Percentiles rank a stretch among this genome's conserved stretches.
Evolutionary conservation across 495 filamentous ascomycete species (phyloP).

Genomic region (Parmelia sp.): DNA sequence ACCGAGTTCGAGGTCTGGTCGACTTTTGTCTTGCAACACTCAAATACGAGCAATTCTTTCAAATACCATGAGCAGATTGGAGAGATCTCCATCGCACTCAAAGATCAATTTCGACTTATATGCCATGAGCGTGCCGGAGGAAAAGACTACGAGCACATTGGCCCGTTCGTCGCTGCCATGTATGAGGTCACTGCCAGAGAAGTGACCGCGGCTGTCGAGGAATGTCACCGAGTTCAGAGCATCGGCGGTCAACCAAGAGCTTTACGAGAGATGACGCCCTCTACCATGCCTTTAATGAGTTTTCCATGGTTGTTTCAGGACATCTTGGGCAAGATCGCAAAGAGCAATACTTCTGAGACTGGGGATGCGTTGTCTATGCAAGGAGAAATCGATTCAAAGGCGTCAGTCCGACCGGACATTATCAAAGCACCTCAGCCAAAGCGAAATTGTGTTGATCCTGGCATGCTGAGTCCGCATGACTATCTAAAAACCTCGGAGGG

Average conservation of each 20-base stretch:
- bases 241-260: conserved; percentile 34
- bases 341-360: conserved; percentile 16
- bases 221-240: conserved; percentile 35
- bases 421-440: background rate
- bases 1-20: conserved; percentile 93
- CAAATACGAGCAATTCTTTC: conserved; percentile 62
- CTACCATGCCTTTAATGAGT: conserved; percentile 72
- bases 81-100: conserved; percentile 53
- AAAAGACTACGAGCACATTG: conserved; percentile 50
- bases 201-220: conserved; percentile 47
- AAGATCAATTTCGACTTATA: conserved; percentile 56
- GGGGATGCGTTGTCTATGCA: background rate
- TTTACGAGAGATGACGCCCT: conserved; percentile 33
- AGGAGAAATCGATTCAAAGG: background rate
- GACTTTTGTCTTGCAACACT: conserved; percentile 70
- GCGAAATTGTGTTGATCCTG: conserved; percentile 7
- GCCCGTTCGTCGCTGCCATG: conserved; percentile 75
- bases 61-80: conserved; percentile 81
- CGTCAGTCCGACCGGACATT: background rate
- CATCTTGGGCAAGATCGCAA: conserved; percentile 68
- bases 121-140: conserved; percentile 61
- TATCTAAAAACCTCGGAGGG: conserved; percentile 30
- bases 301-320: conserved; percentile 87
- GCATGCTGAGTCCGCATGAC: conserved; percentile 20
- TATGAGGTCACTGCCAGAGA: conserved; percentile 76